Evolutionary conservation across 2,329 filamentous ascomycete genomes (phyloP).

Genomic region (Colletotrichum sp.): DNA sequence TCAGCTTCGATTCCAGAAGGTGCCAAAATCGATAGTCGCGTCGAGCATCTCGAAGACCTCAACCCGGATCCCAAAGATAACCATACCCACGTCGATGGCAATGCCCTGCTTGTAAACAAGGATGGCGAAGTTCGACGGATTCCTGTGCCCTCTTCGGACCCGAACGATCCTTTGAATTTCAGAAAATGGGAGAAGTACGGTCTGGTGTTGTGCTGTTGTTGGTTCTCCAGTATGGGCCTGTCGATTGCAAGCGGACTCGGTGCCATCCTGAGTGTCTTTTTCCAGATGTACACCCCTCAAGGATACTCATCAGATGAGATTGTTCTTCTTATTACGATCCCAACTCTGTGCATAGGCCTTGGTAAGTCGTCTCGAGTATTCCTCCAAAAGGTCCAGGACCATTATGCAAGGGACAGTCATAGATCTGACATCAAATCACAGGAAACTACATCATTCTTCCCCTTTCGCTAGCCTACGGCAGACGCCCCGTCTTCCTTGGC

Average conservation of each 20-base stretch:
- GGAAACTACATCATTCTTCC: slow-evolving; percentile 42
- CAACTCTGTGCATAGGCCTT: slow-evolving; percentile 42
- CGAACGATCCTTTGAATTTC: slow-evolving; percentile 32
- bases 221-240: slow-evolving; percentile 38
- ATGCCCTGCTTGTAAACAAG: slow-evolving; percentile 17
- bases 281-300: slow-evolving; percentile 31
- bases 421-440: background rate
- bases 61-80: background rate
- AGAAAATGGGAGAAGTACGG: slow-evolving; percentile 26
- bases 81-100: slow-evolving; percentile 9
- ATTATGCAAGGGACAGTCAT: background rate
- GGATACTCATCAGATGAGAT: slow-evolving; percentile 30
- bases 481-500: slow-evolving; percentile 38
- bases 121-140: slow-evolving; percentile 22
- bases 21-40: background rate
- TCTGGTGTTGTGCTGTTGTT: slow-evolving; percentile 29
- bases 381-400: background rate
- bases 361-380: slow-evolving; percentile 9
- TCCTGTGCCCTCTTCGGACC: slow-evolving; percentile 23
- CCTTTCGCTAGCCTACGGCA: slow-evolving; percentile 39
- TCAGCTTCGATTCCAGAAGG: background rate
- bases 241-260: slow-evolving; percentile 57
- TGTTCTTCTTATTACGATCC: slow-evolving; percentile 39
- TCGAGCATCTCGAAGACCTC: background rate
- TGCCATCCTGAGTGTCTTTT: slow-evolving; percentile 36